These are phyloP conservation scores for Thermothelomyces thermophilus DNA, from an alignment of 2,329 filamentous ascomycete genomes.

Conservation along the genomic window DNA sequence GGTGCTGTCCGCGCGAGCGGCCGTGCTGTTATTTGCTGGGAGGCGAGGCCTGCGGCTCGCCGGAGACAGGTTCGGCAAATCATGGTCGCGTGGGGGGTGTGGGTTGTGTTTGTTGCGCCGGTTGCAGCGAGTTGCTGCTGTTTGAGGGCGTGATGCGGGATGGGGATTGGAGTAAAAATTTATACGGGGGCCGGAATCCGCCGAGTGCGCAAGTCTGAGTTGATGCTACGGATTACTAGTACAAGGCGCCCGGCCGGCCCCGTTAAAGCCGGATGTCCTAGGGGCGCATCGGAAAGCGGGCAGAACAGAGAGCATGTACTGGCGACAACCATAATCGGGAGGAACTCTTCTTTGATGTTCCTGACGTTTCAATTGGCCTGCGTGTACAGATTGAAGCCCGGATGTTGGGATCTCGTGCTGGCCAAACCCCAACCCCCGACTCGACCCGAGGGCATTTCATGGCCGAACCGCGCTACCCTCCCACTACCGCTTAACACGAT, in stretches of 20 bases:
- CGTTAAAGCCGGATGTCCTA: neutral
- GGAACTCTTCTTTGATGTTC: neutral
- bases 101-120: slow-evolving; percentile 10
- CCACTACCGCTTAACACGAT: neutral
- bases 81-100: slow-evolving; percentile 30
- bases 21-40: slow-evolving; percentile 20
- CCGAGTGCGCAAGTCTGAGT: slow-evolving; percentile 22
- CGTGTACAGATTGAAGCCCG: slow-evolving; percentile 17
- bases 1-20: slow-evolving; percentile 22
- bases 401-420: neutral
- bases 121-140: neutral
- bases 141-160: neutral
- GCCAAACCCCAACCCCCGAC: neutral
- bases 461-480: neutral
- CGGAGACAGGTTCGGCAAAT: slow-evolving; percentile 46
- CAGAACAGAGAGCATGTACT: neutral
- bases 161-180: slow-evolving; percentile 24
- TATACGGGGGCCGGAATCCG: slow-evolving; percentile 21
- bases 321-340: neutral
- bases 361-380: slow-evolving; percentile 14
- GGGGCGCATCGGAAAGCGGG: neutral
- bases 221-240: too few relatives aligned
- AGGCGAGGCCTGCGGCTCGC: slow-evolving; percentile 33
- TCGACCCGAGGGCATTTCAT: neutral
- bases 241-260: neutral